Percentiles rank a stretch among this genome's conserved stretches.
Evolutionary conservation across 306 rosid species (phyloP).

Genomic region (Inga leiocalycina): DNA sequence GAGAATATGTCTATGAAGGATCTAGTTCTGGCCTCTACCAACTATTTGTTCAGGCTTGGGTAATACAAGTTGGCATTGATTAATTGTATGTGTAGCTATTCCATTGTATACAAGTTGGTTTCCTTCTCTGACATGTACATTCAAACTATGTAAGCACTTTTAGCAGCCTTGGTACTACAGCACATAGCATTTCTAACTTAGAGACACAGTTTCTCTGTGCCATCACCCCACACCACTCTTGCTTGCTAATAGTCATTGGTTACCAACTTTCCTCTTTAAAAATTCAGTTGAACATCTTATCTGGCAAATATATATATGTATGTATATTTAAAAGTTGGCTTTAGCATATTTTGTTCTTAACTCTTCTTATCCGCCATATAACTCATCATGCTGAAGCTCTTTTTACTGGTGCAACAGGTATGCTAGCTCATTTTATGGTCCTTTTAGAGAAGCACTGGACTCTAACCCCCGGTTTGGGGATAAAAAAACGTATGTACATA

Average conservation of each 20-base stretch:
- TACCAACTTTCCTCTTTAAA: constrained; percentile 3
- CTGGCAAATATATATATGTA: background rate
- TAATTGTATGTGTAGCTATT: background rate
- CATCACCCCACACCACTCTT: constrained; percentile 21
- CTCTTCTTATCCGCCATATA: background rate
- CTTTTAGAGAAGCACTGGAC: constrained; percentile 93
- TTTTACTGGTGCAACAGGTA: constrained; percentile 58
- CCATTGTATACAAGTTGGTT: constrained; percentile 25
- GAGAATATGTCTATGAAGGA: constrained; percentile 11
- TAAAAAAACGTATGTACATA: constrained; percentile 76
- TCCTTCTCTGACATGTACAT: constrained; percentile 20
- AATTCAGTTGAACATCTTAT: background rate
- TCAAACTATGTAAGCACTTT: constrained; percentile 14
- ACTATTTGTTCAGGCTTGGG: constrained; percentile 17
- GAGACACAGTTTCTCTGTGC: constrained; percentile 12
- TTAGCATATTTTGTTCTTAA: background rate
- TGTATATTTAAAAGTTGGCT: constrained; percentile 5
- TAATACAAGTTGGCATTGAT: constrained; percentile 8
- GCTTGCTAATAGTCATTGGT: background rate
- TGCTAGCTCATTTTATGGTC: constrained; percentile 96
- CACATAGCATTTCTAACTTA: background rate
- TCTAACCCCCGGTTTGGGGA: constrained; percentile 98
- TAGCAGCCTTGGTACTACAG: constrained; percentile 11
- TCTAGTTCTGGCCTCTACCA: background rate
- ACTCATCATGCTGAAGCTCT: constrained; percentile 23